These are phyloP conservation scores for Saccharomycopsis amapae DNA, from an alignment of 805 yeast genomes.

Conservation along the genomic window DNA sequence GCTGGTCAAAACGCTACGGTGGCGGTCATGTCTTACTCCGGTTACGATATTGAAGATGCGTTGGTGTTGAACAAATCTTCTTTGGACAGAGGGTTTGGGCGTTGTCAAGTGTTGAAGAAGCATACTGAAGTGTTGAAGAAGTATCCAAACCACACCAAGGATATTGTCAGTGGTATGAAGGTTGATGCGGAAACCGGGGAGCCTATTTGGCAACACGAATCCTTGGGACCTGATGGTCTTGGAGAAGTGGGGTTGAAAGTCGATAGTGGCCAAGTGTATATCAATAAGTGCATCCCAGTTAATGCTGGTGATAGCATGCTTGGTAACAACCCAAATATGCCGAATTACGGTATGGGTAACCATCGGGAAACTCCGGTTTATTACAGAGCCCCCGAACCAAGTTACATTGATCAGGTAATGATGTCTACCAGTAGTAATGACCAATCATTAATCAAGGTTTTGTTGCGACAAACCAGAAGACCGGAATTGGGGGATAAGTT, in stretches of 20 bases:
- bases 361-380: conserved; percentile 88
- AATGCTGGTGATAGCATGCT: conserved; percentile 66
- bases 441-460: conserved; percentile 86
- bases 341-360: conserved; percentile 24
- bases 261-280: conserved; percentile 88
- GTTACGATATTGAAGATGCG: conserved; percentile 99
- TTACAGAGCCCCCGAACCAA: conserved; percentile 92
- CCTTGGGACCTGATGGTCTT: conserved; percentile 89
- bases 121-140: conserved; percentile 84
- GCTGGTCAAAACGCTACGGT: conserved; percentile 99
- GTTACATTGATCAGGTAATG: conserved; percentile 95
- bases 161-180: conserved; percentile 85
- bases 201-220: conserved; percentile 79
- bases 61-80: conserved; percentile 89
- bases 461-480: conserved; percentile 89
- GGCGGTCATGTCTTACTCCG: conserved; percentile 98
- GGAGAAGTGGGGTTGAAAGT: conserved; percentile 93
- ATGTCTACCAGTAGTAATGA: conserved; percentile 94
- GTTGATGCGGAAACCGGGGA: conserved; percentile 64
- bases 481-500: conserved; percentile 98
- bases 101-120: conserved; percentile 92
- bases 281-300: conserved; percentile 88
- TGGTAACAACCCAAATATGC: conserved; percentile 22
- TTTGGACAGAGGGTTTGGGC: conserved; percentile 92
- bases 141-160: conserved; percentile 90